Evolutionary conservation across 2,329 filamentous ascomycete species (phyloP), one percentile per base, ranked within the genome.

Genomic region (Didymella glomerata): DNA sequence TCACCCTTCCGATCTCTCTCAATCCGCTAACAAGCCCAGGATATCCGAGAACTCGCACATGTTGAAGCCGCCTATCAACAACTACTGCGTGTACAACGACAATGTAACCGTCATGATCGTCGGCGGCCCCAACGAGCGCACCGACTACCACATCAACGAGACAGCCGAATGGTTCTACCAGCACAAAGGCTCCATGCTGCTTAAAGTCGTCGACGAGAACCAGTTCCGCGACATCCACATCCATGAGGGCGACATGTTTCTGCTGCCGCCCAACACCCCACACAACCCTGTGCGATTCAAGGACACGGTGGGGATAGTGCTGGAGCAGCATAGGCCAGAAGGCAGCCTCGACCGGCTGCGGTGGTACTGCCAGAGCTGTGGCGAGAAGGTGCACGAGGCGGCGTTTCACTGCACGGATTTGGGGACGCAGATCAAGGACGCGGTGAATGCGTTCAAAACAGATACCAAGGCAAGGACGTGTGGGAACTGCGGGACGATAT

Each of bases 161-260:
- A 98, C 94, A 0, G 88, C 95, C 13, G 95, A 98, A 79, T 98
- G 93, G 89, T 99, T 98, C 87, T 98, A 95, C 84, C 94, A 98
- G 79, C 88, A 97, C 85, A 88, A 89, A 71, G 95, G 95, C 66
- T 88, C 90, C 66, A 97, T 98, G 94, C 84, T 95, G 57, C 89
- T 99, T 68, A 96, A 96, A 76, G 90, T 95, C 16, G 91, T 97
- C 64, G 92, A 97, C 73, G 78, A 78, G 6, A 58, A 81, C 71
- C 60, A 80, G 47, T 96, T 96, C 79, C 85, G 88, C 66, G 94
- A 98, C 79, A 87, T 98, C 64, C 84, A 93, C 73, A 97, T 98
- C 80, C 85, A 89, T 71, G 92, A 98, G 80, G 94, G 94, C 64
- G 93, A 95, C 68, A 90, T 98, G 86, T 98, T 97, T 78, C 83